Evolutionary conservation across 768 basidiomycete species (phyloP), one percentile per base, ranked within the genome.

Genomic region (Cystofilobasidium capitatum): DNA sequence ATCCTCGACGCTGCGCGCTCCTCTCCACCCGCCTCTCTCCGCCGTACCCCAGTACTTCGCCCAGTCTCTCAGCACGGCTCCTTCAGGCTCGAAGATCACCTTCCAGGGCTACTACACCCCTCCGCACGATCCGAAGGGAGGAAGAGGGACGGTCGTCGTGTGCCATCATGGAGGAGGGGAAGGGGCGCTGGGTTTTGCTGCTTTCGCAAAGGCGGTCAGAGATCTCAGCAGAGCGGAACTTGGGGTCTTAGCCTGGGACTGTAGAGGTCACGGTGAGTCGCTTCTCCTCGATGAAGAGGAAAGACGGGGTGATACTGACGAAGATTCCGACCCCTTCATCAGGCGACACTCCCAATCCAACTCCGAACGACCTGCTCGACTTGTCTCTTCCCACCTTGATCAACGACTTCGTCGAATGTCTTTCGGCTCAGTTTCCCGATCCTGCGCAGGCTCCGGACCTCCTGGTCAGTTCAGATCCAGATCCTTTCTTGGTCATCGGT

Each of bases 81-180:
- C 65, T 20, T 45, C 39, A 9, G n/a, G 42, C 16, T 45, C 54
- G 20, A 37, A 35, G 29, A 83, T 90, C 6, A 85, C 87, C 58
- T 83, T 85, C 71, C 82, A 93, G 36, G 86, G 85, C 13, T 96
- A 97, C 77, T 88, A 93, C 75, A 88, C 89, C 0, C 83, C 87
- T 1, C 84, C 91, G 58, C 76, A 39, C 5, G 58, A 45, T 2
- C 62, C 55, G 39, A 68, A 44, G 29, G 72, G 65, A 10, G 72
- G 64, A 16, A 69, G 69, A 0, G 81, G 80, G 22, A 86, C 87
- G 0, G 84, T 94, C 3, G 83, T 98, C 75, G 82, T 97, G 7
- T 93, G 89, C 78, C 92, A 96, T 73, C 94, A 99, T 72, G 96
- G 96, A 0, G 94, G 91, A 0, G 96, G 96, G n/a, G 91, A 91